A percentile compares a stretch with the other conserved stretches of the same genome.
Conservation (phyloP, 2,329 filamentous ascomycete genomes). For the Stenocarpella maydis region DNA sequence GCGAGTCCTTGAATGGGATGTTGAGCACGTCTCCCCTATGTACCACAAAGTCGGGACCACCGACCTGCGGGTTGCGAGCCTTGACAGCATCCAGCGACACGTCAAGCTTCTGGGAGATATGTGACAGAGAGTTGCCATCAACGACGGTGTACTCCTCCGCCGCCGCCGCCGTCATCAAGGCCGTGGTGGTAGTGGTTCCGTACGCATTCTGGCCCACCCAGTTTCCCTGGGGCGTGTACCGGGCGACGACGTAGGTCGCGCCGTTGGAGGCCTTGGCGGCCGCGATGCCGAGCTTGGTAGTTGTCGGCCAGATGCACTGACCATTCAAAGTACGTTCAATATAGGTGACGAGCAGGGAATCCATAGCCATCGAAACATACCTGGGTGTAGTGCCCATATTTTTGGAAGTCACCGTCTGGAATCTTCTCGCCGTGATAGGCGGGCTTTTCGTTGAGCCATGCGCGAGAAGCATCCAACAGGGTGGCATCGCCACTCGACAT, state of each 20-base stretch:
- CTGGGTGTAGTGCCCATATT: constrained; percentile 35
- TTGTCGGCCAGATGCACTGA: constrained; percentile 35
- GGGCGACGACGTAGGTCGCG: constrained; percentile 30
- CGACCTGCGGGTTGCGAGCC: constrained; percentile 3
- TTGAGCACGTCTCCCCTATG: background rate
- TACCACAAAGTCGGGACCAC: background rate
- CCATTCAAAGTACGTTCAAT: no score
- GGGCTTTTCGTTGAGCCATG: constrained; percentile 33
- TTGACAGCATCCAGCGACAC: constrained; percentile 3
- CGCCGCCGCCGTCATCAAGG: no score
- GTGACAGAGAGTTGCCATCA: background rate
- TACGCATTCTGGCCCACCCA: constrained; percentile 15
- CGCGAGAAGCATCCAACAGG: constrained; percentile 1
- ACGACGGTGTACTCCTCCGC: background rate
- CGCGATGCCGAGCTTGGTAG: constrained; percentile 34
- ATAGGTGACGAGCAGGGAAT: background rate
- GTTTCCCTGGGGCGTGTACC: constrained; percentile 33
- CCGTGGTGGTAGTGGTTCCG: background rate
- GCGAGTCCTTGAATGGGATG: background rate
- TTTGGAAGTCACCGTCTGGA: constrained; percentile 30
- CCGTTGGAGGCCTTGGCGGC: constrained; percentile 28
- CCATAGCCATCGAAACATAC: background rate
- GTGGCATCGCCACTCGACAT: constrained; percentile 13
- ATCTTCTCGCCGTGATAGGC: constrained; percentile 35
- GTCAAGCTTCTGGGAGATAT: background rate